Evolutionary conservation across 2,329 filamentous ascomycete species (phyloP).

Genomic region (Xylariaceae sp.): DNA sequence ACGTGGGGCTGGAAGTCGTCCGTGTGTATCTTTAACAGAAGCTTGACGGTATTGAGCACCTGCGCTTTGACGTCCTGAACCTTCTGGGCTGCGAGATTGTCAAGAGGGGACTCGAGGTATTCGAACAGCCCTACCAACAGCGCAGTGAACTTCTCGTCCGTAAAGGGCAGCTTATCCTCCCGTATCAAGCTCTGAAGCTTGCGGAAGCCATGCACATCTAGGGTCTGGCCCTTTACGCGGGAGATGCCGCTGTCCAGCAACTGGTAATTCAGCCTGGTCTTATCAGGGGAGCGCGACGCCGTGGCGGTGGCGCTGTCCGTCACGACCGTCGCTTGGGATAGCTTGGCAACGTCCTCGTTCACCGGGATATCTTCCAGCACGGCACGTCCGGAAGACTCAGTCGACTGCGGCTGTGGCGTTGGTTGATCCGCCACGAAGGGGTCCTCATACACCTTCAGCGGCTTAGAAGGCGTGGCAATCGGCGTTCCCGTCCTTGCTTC

Average conservation of each 20-base stretch:
- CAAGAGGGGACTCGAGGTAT: constrained; percentile 60
- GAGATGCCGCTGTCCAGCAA: constrained; percentile 69
- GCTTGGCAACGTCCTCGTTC: constrained; percentile 47
- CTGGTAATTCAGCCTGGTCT: constrained; percentile 51
- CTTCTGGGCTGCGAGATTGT: constrained; percentile 55
- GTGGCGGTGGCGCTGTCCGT: neutral
- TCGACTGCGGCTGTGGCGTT: constrained; percentile 41
- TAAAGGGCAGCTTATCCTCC: constrained; percentile 58
- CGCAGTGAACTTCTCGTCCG: constrained; percentile 62
- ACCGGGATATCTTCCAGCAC: constrained; percentile 56
- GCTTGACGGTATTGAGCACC: constrained; percentile 66
- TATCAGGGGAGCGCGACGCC: constrained; percentile 40
- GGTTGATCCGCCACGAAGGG: constrained; percentile 47
- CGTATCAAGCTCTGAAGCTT: constrained; percentile 71
- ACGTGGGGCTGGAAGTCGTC: constrained; percentile 63
- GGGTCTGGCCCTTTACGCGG: constrained; percentile 62
- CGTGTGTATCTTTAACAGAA: constrained; percentile 63
- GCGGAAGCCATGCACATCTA: constrained; percentile 78
- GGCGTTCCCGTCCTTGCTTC: constrained; percentile 13
- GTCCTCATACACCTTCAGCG: constrained; percentile 57
- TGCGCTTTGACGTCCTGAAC: constrained; percentile 68
- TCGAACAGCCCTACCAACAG: constrained; percentile 64
- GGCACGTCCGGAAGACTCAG: constrained; percentile 31
- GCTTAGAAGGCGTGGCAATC: constrained; percentile 30
- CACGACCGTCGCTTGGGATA: constrained; percentile 20